Evolutionary conservation across 1,284 basidiomycete genomes (phyloP).

Genomic region (Sphagnurus paluster): DNA sequence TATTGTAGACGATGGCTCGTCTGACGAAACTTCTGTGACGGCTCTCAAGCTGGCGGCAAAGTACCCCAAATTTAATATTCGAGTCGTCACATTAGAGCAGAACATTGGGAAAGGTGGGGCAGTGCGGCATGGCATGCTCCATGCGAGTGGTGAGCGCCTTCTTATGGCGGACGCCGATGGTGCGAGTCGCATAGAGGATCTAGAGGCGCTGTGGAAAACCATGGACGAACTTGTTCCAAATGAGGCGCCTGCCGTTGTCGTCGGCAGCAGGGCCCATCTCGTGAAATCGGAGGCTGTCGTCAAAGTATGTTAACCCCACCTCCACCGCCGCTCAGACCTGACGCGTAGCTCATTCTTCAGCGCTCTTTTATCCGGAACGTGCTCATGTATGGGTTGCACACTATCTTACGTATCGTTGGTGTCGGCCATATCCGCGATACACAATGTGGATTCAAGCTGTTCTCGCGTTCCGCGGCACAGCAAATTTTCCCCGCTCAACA

Average conservation of each 20-base stretch:
- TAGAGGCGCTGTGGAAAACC: conserved; percentile 70
- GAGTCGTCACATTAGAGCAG: conserved; percentile 74
- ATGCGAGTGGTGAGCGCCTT: conserved; percentile 75
- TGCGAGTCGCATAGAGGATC: conserved; percentile 83
- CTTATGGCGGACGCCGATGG: conserved; percentile 95
- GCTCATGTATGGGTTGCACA: conserved; percentile 91
- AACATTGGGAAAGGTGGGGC: conserved; percentile 94
- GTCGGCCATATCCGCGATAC: conserved; percentile 90
- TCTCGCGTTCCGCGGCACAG: conserved; percentile 77
- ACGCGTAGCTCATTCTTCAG: conserved; percentile 37
- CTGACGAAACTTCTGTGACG: conserved; percentile 68
- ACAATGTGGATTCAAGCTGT: conserved; percentile 96
- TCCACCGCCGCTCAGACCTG: not conserved
- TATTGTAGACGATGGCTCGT: conserved; percentile 88
- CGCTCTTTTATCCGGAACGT: conserved; percentile 86
- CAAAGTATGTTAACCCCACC: conserved; percentile 54
- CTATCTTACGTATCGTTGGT: conserved; percentile 79
- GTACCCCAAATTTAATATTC: conserved; percentile 58
- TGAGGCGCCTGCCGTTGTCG: conserved; percentile 63
- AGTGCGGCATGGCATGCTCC: conserved; percentile 86
- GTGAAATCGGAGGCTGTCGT: conserved; percentile 93
- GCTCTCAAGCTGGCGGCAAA: conserved; percentile 66
- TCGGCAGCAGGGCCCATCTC: conserved; percentile 89
- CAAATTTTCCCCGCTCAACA: conserved; percentile 84
- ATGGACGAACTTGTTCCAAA: conserved; percentile 63